Evolutionary conservation across 1,284 basidiomycete species (phyloP).

Genomic region (Schizopora paradoxa): DNA sequence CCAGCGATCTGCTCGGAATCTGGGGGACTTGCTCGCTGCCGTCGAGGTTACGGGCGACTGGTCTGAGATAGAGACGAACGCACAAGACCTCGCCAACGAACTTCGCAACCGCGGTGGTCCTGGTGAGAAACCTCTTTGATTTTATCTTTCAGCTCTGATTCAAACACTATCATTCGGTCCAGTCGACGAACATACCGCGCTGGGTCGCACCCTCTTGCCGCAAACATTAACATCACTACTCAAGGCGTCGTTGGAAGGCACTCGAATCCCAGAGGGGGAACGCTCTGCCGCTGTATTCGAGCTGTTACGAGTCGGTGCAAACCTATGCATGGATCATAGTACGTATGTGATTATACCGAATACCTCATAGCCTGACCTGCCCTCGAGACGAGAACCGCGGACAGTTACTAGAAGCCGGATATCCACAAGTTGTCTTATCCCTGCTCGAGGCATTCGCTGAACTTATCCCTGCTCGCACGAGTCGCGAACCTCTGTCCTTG

Average conservation of each 20-base stretch:
- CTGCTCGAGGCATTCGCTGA: conserved; percentile 68
- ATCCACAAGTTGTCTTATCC: conserved; percentile 59
- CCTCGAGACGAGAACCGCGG: conserved; percentile 58
- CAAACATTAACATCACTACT: conserved; percentile 58
- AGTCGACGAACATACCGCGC: conserved; percentile 67
- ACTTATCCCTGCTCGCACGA: conserved; percentile 38
- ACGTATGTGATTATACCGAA: conserved; percentile 21
- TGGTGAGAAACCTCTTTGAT: conserved; percentile 30
- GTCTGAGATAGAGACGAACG: conserved; percentile 45
- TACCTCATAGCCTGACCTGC: conserved; percentile 8
- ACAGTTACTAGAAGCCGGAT: conserved; percentile 58
- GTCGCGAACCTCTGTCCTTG: conserved; percentile 41
- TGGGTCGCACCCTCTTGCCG: conserved; percentile 60
- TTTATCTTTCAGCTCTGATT: not conserved
- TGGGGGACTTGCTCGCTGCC: conserved; percentile 30
- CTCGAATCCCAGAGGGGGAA: conserved; percentile 38
- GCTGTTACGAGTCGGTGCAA: conserved; percentile 69
- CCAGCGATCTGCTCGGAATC: conserved; percentile 22
- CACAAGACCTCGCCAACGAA: conserved; percentile 55
- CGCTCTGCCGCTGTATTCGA: conserved; percentile 53
- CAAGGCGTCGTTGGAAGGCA: conserved; percentile 45
- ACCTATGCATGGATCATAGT: conserved; percentile 80
- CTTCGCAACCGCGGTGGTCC: conserved; percentile 46
- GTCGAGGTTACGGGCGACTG: conserved; percentile 40
- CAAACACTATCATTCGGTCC: conserved; percentile 15